Evolutionary conservation across 2,329 filamentous ascomycete genomes (phyloP), one percentile per base, ranked within the genome.

Genomic region (Samsoniella hepiali): DNA sequence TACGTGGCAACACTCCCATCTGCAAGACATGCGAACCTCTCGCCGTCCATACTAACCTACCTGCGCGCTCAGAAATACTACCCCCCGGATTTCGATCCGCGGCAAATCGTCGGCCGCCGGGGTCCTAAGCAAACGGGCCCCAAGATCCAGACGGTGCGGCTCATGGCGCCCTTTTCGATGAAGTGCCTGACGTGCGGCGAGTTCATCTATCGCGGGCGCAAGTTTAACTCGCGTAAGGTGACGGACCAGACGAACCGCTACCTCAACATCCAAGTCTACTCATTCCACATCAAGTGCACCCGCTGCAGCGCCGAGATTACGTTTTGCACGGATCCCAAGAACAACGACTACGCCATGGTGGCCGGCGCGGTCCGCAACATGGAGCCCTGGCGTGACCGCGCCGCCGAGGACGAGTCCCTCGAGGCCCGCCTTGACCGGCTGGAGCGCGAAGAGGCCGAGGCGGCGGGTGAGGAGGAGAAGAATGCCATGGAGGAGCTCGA

Each of bases 401-500:
- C 74, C 31, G 82, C 88, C 58, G 82, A 85, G 31, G 84, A 87
- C 65, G 94, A 97, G 78, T 94, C 91, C 2, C 90, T 96, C 68
- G 92, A 98, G 73, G 87, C 97, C 78, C 82, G 91, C 49, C 80
- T 98, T 7, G 92, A 97, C 74, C 81, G 95, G 32, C 77, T 98
- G 5, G 93, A 97, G 78, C 77, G 82, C 47, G 91, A 96, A 72
- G 89, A 89, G 69, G 82, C 81, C 27, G 84, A 87, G 68, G 84
- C 82, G 2, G 83, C 83, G 10, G 86, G 83, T 44, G 82, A 83
- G 60, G 85, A 88, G n/a, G 51, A 31, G 8, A 40, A 45, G 64
- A 93, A 97, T 75, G 91, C 92, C 29, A 99, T 99, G 96, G 90
- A 90, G 63, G 93, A 97, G 73, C 78, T 99, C 54, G 95, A 99